A percentile compares a stretch with the other conserved stretches of the same genome.
phyloP scores from a whole-genome alignment of 148 eudicot genomes.

The Persicaria tinctoria region DNA sequence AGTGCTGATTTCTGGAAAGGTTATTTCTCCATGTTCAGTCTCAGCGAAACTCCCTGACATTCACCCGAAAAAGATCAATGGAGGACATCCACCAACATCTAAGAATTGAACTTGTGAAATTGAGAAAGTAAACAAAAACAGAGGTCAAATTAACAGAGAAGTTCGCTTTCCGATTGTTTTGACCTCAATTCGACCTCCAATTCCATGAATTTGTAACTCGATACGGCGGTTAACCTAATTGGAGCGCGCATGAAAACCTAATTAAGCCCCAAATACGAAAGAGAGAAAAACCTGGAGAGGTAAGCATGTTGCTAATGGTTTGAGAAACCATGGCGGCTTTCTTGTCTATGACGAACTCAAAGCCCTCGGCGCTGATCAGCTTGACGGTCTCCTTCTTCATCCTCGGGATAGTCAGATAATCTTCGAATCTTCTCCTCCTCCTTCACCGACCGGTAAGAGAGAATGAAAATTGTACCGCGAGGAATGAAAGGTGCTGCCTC shows the following conservation, averaged over 20 bases:
- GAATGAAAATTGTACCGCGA: background rate
- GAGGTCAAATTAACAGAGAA: background rate
- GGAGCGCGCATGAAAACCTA: slow-evolving; percentile 24
- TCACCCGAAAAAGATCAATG: background rate
- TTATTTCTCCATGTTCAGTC: slow-evolving; percentile 64
- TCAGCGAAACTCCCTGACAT: slow-evolving; percentile 69
- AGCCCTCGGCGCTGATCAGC: slow-evolving; percentile 92
- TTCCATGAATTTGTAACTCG: background rate
- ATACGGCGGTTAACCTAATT: background rate
- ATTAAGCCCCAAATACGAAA: background rate
- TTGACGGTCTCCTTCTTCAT: slow-evolving; percentile 78
- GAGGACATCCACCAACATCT: background rate
- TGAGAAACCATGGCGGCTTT: slow-evolving; percentile 99
- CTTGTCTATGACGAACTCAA: slow-evolving; percentile 81
- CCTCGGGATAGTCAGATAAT: slow-evolving; percentile 21
- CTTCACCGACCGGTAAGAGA: background rate
- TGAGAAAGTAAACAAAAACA: background rate
- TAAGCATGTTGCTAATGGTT: slow-evolving; percentile 91
- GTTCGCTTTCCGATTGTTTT: background rate
- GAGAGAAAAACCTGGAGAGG: slow-evolving; percentile 65
- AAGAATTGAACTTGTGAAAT: background rate
- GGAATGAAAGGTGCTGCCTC: too few relatives aligned
- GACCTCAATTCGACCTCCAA: background rate
- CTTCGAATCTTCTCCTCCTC: slow-evolving; percentile 21
- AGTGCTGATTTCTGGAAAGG: slow-evolving; percentile 89